A percentile compares a stretch with the other conserved stretches of the same genome.
Conservation (phyloP, 179 eudicot species). For the Actinidia polygama region DNA sequence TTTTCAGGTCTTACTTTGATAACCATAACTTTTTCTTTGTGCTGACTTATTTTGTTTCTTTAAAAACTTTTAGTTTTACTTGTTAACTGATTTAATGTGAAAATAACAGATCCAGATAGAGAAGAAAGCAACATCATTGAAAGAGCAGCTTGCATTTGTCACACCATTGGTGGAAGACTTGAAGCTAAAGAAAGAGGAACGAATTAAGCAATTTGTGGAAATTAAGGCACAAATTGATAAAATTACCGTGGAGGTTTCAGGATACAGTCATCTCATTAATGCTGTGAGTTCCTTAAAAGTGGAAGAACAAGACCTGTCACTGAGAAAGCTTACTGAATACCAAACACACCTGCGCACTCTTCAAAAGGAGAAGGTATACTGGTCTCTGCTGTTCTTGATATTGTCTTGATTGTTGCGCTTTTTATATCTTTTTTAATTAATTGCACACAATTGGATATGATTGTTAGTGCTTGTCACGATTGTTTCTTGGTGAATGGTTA, state of each 20-base stretch:
- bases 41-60: neutral
- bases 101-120: conserved; percentile 41
- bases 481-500: neutral
- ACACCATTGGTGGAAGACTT: conserved; percentile 57
- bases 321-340: conserved; percentile 61
- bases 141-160: conserved; percentile 58
- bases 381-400: neutral
- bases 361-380: conserved; percentile 66
- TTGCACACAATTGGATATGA: neutral
- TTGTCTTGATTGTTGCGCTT: neutral
- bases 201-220: conserved; percentile 60
- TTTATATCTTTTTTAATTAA: neutral
- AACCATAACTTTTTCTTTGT: neutral
- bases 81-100: conserved; percentile 2
- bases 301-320: conserved; percentile 61
- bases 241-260: conserved; percentile 56
- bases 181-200: conserved; percentile 54
- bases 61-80: conserved; percentile 5
- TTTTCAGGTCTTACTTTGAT: neutral
- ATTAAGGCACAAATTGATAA: conserved; percentile 63
- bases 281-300: conserved; percentile 36
- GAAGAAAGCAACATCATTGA: conserved; percentile 49
- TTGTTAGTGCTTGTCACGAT: neutral
- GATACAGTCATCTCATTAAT: conserved; percentile 39
- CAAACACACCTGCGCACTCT: conserved; percentile 55